Conservation (phyloP, 192 early-diverging fungal species). For the Martensiomyces pterosporus region DNA sequence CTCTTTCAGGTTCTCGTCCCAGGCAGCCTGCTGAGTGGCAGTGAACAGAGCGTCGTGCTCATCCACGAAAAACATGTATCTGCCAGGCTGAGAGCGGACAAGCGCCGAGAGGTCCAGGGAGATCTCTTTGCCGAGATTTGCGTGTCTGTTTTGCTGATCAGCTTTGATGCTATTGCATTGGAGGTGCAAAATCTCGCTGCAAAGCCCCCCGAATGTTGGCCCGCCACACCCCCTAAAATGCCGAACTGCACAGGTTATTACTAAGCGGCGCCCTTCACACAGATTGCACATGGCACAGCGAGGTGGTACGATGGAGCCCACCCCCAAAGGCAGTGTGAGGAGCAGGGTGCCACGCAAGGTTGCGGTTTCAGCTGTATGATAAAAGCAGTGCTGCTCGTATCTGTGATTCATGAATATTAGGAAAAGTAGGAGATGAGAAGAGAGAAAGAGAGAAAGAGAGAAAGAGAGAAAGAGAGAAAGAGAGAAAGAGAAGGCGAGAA, state of each 20-base stretch:
- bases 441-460: conserved; percentile 2
- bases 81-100: conserved; percentile 9
- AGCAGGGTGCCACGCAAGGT: conserved; percentile 41
- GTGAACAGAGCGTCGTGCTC: conserved; percentile 46
- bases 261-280: not conserved
- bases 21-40: conserved; percentile 7
- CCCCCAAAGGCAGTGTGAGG: conserved; percentile 21
- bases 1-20: conserved; percentile 12
- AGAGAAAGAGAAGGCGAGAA: no score
- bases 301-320: conserved; percentile 9
- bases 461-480: not conserved
- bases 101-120: conserved; percentile 12
- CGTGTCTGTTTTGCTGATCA: not conserved
- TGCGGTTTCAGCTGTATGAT: no score
- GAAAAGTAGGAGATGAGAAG: not conserved
- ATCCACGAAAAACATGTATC: conserved; percentile 34
- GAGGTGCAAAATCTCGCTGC: no score
- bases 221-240: no score
- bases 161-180: no score
- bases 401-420: no score
- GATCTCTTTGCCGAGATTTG: not conserved
- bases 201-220: no score
- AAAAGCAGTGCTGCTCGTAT: no score
- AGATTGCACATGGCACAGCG: conserved; percentile 13
- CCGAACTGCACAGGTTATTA: not conserved